Base-by-base conservation (phyloP, 257 asterid species). In the Solanum gandarillasii region DNA sequence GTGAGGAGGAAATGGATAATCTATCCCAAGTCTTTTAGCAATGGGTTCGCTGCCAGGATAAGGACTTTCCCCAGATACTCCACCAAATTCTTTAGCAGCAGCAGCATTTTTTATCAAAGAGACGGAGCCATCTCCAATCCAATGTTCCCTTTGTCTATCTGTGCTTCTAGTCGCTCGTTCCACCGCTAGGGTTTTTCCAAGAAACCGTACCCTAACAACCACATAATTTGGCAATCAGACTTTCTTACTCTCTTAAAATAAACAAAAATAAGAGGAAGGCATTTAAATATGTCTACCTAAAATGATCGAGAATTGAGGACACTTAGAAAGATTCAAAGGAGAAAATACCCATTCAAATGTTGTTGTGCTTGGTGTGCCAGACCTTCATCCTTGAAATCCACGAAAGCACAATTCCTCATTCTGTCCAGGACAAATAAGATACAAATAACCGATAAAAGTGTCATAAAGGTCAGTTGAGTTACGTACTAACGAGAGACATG, bases 1-100 rank as follows among this genome's bases (percentile, higher is more conserved):
- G 89, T 93, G 93, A 41, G 98, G 98, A 9, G 98, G 98, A 92
- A 95, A 97, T 71, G 98, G 98, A 89, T 97, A 95, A 83, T 95
- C 96, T 78, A 97, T 92, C 32, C 98, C 99, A 60, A 97, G 98
- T 88, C 94, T 94, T 88, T 92, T 91, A 32, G 98, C 98, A 91
- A 97, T 92, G 29, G 98, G 96, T 87, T 93, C 94, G 34, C 92
- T 89, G 46, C 91, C 85, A 58, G 75, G 90, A 62, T 48, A 13
- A 70, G 90, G 83, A 7, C 88, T 82, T 79, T 83, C 70, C 85
- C 86, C 87, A 68, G 90, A 90, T 84, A 76, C 74, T 87, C 89
- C 92, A 86, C 25, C 83, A 82, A 86, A 86, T 79, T 90, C 90
- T 60, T 85, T 91, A 39, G 72, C 65, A 41, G 92, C 70, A 41